phyloP scores from a whole-genome alignment of 805 yeast species.

The Candida lessepsii region DNA sequence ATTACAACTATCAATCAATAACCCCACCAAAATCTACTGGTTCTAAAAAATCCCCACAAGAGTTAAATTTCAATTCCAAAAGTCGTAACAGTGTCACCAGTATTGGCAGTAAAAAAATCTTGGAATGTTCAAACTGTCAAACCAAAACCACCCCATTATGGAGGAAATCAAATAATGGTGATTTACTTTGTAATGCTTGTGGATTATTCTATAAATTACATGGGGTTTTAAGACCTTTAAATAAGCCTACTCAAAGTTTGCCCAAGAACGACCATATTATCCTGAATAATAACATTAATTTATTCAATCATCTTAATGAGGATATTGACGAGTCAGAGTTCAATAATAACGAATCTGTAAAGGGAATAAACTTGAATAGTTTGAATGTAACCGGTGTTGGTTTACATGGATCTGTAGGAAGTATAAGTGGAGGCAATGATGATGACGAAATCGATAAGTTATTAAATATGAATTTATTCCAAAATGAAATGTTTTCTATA shows the following conservation, averaged over 20 bases:
- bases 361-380: neutral
- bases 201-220: slow-evolving; percentile 46
- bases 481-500: slow-evolving; percentile 29
- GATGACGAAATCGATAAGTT: slow-evolving; percentile 41
- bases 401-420: slow-evolving; percentile 1
- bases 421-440: slow-evolving; percentile 11
- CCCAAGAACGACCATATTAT: slow-evolving; percentile 19
- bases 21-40: slow-evolving; percentile 16
- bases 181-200: slow-evolving; percentile 45
- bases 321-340: slow-evolving; percentile 4
- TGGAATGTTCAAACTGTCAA: slow-evolving; percentile 43
- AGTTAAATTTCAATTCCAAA: neutral
- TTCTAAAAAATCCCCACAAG: slow-evolving; percentile 14
- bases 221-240: slow-evolving; percentile 44
- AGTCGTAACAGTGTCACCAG: neutral
- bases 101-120: slow-evolving; percentile 17
- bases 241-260: slow-evolving; percentile 14
- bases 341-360: neutral
- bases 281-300: slow-evolving; percentile 24
- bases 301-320: slow-evolving; percentile 20
- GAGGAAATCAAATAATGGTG: slow-evolving; percentile 43
- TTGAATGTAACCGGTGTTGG: neutral
- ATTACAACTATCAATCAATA: slow-evolving; percentile 19
- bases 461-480: slow-evolving; percentile 39
- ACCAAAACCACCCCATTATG: slow-evolving; percentile 46